Evolutionary conservation across 2,329 filamentous ascomycete genomes (phyloP), one percentile per base, ranked within the genome.

Genomic region (Talaromyces sp.): DNA sequence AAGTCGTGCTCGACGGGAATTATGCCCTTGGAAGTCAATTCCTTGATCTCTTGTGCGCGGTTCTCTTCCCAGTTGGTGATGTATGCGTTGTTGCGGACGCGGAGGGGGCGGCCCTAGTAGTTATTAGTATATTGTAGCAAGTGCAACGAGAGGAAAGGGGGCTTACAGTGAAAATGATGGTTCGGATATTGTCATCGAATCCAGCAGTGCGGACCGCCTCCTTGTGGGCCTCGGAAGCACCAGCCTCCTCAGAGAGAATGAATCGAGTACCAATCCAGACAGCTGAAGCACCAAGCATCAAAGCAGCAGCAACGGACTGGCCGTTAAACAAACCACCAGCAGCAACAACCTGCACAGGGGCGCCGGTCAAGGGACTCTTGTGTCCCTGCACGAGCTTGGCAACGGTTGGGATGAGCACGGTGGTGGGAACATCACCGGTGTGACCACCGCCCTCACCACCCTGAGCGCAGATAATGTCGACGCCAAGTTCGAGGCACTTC

Each of bases 221-320:
- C 83, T 98, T 95, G 85, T 99, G 94, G 56, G 91, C 87, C 79
- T 92, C 89, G 71, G 95, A 92, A 11, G 95, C 95, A 74, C 95
- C 94, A 64, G 95, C 95, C 84, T 99, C 95, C 71, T 97, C 91
- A 64, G 88, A 89, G 67, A 99, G 87, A 71, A 99, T 90, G 83
- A 99, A 99, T 69, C 95, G 88, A 45, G 95, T 99, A 76, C 95
- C 95, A 70, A 99, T 90, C 95, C 95, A 99, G 71, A 98, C 95
- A 73, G 88, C 95, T 67, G 85, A 87, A 63, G 95, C 95, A 70
- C 95, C 95, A 78, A 98, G 90, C 87, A 96, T 96, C 67, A 99
- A 86, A 61, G 94, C 85, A 6, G 95, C 91, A 60, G 95, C 95
- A 69, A 98, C 85, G 64, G 91, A 90, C 81, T 93, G 90, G 68